Base-by-base conservation (phyloP, 371 early-diverging fungal genomes). In the Apophysomyces sp. region DNA sequence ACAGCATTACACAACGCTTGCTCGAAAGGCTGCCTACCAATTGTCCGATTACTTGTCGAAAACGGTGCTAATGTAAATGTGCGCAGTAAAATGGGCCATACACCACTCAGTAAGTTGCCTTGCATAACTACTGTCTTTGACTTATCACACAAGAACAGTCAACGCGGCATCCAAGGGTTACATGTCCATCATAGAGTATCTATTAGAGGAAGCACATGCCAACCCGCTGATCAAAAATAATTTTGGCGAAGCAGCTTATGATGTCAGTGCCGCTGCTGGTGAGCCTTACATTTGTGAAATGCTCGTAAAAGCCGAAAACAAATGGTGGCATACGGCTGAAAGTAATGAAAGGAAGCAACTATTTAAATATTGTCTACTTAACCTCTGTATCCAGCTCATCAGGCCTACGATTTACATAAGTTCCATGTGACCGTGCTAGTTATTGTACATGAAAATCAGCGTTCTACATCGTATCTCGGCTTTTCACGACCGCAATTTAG, bases 1-100 rank as follows among this genome's bases (percentile, higher is more conserved):
- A 89, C 92, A 11, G 85, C 92, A 1, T 80, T 95, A 31, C 95
- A 94, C 74, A 92, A 91, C 69, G 89, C 92, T 16, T 85, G 85
- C 49, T 78, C 88, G 6, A 74, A 77, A 31, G 91, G 90, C 1
- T 81, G 81, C 61, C 68, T 86, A 6, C 78, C 84, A 5, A 75
- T 90, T 39, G 88, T 86, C 0, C 78, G 84, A 16, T 70, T 81
- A 36, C 73, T 92, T 12, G 64, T 88, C 27, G 84, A 86, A 52
- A 71, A 77, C 16, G 82, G 80, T 2, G 87, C 86, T 2, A 76
- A 77, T 36, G 82, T 89, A 8, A 81, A 90, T 70, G 81, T 82
- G n/a, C 76, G 79, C 52, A 90, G 82, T 71, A 77, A 74, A 34
- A 84, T 84, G 70, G 91, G 91, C 0, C 86, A 87, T 58, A 91